A percentile compares a stretch with the other conserved stretches of the same genome.
phyloP scores from a whole-genome alignment of 257 asterid genomes.

The Cynanchum wilfordii region DNA sequence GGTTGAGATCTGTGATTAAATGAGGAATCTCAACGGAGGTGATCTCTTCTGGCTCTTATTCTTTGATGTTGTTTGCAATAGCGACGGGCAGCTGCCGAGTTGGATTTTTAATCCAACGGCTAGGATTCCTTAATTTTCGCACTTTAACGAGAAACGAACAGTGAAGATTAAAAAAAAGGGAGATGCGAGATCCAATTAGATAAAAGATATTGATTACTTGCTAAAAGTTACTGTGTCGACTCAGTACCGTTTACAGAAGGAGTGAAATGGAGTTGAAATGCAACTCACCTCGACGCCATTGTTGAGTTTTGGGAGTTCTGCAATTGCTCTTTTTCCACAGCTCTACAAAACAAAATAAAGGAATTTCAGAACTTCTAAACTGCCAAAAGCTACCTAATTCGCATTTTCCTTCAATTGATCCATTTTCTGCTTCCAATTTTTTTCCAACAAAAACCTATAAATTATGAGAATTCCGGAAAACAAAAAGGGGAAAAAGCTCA shows the following conservation, averaged over 20 bases:
- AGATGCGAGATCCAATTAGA: conserved; percentile 7
- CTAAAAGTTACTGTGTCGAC: conserved; percentile 26
- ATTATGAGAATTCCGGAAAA: neutral
- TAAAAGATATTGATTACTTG: conserved; percentile 5
- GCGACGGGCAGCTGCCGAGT: neutral
- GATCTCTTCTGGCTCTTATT: conserved; percentile 19
- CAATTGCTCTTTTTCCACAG: conserved; percentile 39
- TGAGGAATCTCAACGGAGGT: conserved; percentile 39
- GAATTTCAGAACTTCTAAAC: neutral
- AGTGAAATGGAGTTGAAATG: neutral
- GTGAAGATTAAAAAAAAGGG: conserved; percentile 23
- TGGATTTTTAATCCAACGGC: conserved; percentile 40
- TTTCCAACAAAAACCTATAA: neutral
- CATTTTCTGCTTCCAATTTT: neutral
- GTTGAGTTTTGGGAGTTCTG: conserved; percentile 69
- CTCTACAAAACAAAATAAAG: conserved; percentile 26
- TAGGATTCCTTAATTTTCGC: conserved; percentile 16
- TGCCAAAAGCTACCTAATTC: neutral
- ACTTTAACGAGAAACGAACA: conserved; percentile 23
- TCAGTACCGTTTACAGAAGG: conserved; percentile 8
- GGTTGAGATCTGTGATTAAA: conserved; percentile 38
- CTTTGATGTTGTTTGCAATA: conserved; percentile 5
- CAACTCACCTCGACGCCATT: conserved; percentile 57
- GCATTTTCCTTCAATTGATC: neutral
- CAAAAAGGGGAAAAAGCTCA: neutral